Percentiles rank a stretch among this genome's conserved stretches.
phyloP scores from a whole-genome alignment of 176 grass and related monocot species.

The Oryza australiensis region DNA sequence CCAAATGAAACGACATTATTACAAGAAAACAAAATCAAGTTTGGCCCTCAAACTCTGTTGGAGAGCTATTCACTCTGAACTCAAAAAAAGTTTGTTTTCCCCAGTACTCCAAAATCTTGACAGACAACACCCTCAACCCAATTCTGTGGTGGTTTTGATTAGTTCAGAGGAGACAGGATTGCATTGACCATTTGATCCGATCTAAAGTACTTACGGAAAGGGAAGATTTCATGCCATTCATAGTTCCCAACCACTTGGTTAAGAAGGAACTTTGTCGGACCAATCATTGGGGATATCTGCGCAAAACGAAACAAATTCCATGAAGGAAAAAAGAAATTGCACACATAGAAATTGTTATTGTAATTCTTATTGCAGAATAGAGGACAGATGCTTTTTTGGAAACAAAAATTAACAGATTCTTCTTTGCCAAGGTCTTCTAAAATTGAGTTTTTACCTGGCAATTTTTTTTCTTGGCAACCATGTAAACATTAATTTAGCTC shows the following conservation, averaged over 20 bases:
- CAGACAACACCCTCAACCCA: neutral
- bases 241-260: slow-evolving; percentile 44
- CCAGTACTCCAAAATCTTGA: neutral
- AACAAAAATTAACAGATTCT: neutral
- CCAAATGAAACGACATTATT: neutral
- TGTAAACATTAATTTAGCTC: neutral
- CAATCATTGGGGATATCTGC: slow-evolving; percentile 75
- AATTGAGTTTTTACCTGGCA: no score
- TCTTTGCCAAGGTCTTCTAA: neutral
- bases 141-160: neutral
- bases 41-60: neutral
- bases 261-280: slow-evolving; percentile 70
- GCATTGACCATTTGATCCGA: neutral
- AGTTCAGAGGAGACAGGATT: neutral
- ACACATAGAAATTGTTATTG: neutral
- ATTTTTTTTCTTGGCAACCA: neutral
- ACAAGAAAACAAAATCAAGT: neutral
- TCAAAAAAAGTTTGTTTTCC: neutral
- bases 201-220: slow-evolving; percentile 60
- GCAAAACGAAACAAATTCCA: slow-evolving; percentile 9
- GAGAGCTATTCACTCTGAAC: neutral
- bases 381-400: neutral
- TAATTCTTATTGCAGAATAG: neutral
- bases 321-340: neutral
- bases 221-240: slow-evolving; percentile 75